Percentiles rank a stretch among this genome's conserved stretches.
Conservation (phyloP, 2,329 filamentous ascomycete genomes). For the Phymatotrichopsis omnivora region DNA sequence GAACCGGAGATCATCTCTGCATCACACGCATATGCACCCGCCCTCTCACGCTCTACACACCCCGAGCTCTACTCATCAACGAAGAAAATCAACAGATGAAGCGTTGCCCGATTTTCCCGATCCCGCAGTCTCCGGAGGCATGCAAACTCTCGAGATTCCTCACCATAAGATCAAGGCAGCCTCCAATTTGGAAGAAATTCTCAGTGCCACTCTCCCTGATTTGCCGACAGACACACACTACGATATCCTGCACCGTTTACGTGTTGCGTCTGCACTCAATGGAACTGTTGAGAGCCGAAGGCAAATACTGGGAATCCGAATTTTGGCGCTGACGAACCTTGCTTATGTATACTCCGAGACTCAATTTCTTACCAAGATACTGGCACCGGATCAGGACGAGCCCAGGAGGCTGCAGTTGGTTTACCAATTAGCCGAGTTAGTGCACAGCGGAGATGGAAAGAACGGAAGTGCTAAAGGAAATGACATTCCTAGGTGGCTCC, state of each 20-base stretch:
- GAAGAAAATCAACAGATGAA: slow-evolving; percentile 36
- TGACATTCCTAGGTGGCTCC: slow-evolving; percentile 62
- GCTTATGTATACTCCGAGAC: slow-evolving; percentile 78
- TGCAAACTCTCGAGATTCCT: slow-evolving; percentile 55
- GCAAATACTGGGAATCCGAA: slow-evolving; percentile 65
- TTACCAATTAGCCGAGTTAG: slow-evolving; percentile 83
- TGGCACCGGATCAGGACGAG: slow-evolving; percentile 81
- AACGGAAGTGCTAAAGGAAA: slow-evolving; percentile 21
- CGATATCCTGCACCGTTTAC: slow-evolving; percentile 72
- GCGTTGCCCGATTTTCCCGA: slow-evolving; percentile 36
- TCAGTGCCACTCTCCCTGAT: slow-evolving; percentile 48
- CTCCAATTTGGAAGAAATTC: slow-evolving; percentile 47
- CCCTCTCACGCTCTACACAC: slow-evolving; percentile 17
- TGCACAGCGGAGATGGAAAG: slow-evolving; percentile 56
- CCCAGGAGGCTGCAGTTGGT: slow-evolving; percentile 79
- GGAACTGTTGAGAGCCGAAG: slow-evolving; percentile 57
- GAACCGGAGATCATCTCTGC: slow-evolving; percentile 31
- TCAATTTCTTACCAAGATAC: slow-evolving; percentile 73
- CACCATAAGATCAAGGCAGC: slow-evolving; percentile 44
- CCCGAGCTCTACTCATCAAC: slow-evolving; percentile 26
- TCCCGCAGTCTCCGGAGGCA: slow-evolving; percentile 35
- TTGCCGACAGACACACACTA: slow-evolving; percentile 67
- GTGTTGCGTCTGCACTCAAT: slow-evolving; percentile 70
- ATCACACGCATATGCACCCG: slow-evolving; percentile 27
- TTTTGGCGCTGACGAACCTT: slow-evolving; percentile 81